Evolutionary conservation across 2,329 filamentous ascomycete species (phyloP).

Genomic region (Ilyonectria sp.): DNA sequence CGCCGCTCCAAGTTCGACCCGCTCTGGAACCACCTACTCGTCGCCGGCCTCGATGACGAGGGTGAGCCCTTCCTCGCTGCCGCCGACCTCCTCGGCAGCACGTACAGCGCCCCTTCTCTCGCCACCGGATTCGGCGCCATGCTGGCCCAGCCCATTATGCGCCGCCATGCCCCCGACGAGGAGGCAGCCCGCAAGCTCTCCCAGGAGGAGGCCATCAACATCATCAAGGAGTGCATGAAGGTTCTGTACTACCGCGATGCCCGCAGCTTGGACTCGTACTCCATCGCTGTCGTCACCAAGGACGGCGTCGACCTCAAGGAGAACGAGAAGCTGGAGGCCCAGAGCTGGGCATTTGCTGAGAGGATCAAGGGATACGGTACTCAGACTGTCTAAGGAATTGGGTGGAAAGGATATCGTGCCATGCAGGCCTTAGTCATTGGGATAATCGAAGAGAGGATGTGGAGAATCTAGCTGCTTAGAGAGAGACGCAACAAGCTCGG

Average conservation of each 20-base stretch:
- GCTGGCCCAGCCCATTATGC: constrained; percentile 92
- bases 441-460: constrained; percentile 30
- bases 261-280: constrained; percentile 91
- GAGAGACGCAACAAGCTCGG: constrained; percentile 9
- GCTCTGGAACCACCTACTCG: constrained; percentile 95
- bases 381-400: constrained; percentile 73
- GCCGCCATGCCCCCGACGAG: constrained; percentile 87
- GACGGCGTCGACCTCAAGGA: constrained; percentile 90
- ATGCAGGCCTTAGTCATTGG: constrained; percentile 19
- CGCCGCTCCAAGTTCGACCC: constrained; percentile 97
- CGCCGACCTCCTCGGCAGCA: constrained; percentile 93
- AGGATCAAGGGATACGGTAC: constrained; percentile 95
- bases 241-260: constrained; percentile 98
- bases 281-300: constrained; percentile 89
- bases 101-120: constrained; percentile 88
- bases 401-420: constrained; percentile 21
- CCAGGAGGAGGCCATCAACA: constrained; percentile 83
- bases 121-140: constrained; percentile 95
- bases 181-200: constrained; percentile 79
- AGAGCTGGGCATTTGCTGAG: constrained; percentile 99
- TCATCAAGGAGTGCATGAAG: constrained; percentile 96
- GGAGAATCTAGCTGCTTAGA: constrained; percentile 26
- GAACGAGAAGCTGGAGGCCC: constrained; percentile 89
- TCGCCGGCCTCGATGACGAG: constrained; percentile 87
- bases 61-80: constrained; percentile 90